A percentile compares a stretch with the other conserved stretches of the same genome.
Conservation (phyloP, 2,329 filamentous ascomycete species). For the Geosmithia flava region DNA sequence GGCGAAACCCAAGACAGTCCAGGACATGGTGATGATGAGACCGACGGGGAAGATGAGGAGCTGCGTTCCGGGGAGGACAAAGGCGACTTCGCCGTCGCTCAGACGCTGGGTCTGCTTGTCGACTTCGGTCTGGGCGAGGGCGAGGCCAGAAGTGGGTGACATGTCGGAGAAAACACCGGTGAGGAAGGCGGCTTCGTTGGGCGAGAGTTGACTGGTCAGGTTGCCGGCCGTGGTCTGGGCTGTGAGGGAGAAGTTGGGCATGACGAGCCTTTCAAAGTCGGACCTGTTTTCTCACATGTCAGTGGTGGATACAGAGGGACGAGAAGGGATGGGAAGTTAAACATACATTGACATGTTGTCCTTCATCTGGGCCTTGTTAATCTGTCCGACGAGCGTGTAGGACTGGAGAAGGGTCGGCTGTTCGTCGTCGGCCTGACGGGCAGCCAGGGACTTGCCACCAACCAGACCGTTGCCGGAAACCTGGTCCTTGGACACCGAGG, state of each 20-base stretch:
- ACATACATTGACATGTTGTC: slow-evolving; percentile 48
- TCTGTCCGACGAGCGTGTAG: slow-evolving; percentile 57
- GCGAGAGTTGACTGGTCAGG: slow-evolving; percentile 52
- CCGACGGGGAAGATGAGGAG: slow-evolving; percentile 61
- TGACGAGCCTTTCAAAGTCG: slow-evolving; percentile 48
- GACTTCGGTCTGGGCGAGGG: slow-evolving; percentile 35
- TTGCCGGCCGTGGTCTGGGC: slow-evolving; percentile 33
- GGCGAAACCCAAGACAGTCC: slow-evolving; percentile 43
- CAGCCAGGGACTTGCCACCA: slow-evolving; percentile 2
- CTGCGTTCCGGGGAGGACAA: slow-evolving; percentile 56
- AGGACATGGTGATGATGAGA: slow-evolving; percentile 51
- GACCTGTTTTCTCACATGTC: slow-evolving; percentile 26
- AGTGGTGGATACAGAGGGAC: not conserved
- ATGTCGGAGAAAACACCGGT: slow-evolving; percentile 55
- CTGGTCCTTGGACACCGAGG: slow-evolving; percentile 13
- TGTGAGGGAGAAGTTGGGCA: slow-evolving; percentile 55
- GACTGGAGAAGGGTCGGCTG: slow-evolving; percentile 36
- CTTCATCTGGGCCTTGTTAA: slow-evolving; percentile 44
- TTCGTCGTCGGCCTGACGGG: slow-evolving; percentile 3
- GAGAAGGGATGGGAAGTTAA: not conserved
- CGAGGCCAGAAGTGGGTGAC: slow-evolving; percentile 37
- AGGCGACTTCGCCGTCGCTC: slow-evolving; percentile 29
- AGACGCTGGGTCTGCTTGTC: slow-evolving; percentile 30
- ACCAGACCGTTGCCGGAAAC: slow-evolving; percentile 12
- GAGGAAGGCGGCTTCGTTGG: slow-evolving; percentile 60